Percentiles rank a stretch among this genome's conserved stretches.
Evolutionary conservation across 1,284 basidiomycete genomes (phyloP).

Genomic region (Trichosporon inkin): DNA sequence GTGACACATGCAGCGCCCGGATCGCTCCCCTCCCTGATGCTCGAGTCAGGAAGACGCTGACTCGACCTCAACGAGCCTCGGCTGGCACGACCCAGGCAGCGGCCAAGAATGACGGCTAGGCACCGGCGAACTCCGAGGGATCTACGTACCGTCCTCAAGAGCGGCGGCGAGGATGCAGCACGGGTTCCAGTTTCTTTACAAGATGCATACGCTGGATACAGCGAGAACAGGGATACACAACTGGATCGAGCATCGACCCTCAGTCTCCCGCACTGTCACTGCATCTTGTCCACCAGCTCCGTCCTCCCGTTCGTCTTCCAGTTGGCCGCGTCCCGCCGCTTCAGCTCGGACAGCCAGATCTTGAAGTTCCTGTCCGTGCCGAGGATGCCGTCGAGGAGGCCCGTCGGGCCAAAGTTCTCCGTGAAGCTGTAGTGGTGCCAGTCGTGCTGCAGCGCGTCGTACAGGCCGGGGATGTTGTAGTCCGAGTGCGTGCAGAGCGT

Average conservation of each 20-base stretch:
- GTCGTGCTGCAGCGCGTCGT: conserved; percentile 24
- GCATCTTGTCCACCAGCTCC: conserved; percentile 13
- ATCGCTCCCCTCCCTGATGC: too few species aligned
- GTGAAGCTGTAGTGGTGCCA: conserved; percentile 27
- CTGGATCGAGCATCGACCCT: too few species aligned
- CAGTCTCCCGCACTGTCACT: neutral
- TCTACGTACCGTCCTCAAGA: neutral
- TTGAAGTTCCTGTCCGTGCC: conserved; percentile 19
- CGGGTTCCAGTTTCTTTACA: neutral
- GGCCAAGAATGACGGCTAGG: neutral
- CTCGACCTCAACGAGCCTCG: neutral
- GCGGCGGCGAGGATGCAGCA: too few species aligned
- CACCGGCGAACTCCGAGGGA: neutral
- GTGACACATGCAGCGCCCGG: too few species aligned
- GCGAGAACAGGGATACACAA: too few species aligned
- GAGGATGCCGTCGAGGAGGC: conserved; percentile 18
- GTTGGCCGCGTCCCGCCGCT: conserved; percentile 16
- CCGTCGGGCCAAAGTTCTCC: conserved; percentile 23
- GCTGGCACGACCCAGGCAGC: neutral
- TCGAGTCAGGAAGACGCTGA: neutral
- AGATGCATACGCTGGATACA: too few species aligned
- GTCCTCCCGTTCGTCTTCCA: conserved; percentile 10
- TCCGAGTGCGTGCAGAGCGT: conserved; percentile 24
- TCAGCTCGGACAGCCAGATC: conserved; percentile 21
- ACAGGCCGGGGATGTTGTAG: conserved; percentile 24